Conservation (phyloP, 495 filamentous ascomycete genomes). For the Talaromyces proteolyticus region DNA sequence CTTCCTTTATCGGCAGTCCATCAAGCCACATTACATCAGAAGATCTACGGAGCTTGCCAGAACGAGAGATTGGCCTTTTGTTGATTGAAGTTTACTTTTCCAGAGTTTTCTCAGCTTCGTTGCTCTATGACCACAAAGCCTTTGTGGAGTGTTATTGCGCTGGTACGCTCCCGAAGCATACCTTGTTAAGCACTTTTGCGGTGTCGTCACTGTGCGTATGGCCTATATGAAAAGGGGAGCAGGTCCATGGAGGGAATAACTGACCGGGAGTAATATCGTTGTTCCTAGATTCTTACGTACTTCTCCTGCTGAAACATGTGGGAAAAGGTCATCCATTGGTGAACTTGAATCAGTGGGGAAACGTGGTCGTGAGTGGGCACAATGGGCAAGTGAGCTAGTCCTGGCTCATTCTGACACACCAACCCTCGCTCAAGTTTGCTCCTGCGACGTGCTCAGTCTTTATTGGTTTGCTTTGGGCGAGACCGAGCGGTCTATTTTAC, state of each 20-base stretch:
- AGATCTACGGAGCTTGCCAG: not conserved
- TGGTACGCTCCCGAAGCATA: not conserved
- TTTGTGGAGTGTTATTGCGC: constrained; percentile 2
- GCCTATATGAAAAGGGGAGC: not conserved
- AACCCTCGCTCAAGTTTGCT: constrained; percentile 65
- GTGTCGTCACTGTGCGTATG: constrained; percentile 2
- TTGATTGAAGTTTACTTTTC: constrained; percentile 1
- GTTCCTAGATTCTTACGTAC: not conserved
- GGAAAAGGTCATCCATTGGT: not conserved
- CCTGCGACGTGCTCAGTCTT: not conserved
- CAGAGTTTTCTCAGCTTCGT: not conserved
- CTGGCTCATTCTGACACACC: constrained; percentile 47
- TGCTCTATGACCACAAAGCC: not conserved
- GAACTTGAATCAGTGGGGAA: not conserved
- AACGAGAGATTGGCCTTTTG: not conserved
- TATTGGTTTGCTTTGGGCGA: constrained; percentile 2
- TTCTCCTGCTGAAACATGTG: not conserved
- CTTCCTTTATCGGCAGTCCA: not conserved
- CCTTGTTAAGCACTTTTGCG: not conserved
- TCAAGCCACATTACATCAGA: not conserved
- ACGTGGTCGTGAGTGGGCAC: not conserved
- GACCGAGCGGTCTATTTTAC: not conserved
- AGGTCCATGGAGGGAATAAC: not conserved
- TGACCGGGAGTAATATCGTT: not conserved
- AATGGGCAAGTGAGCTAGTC: constrained; percentile 1